Base-by-base conservation (phyloP, 164 flowering plant species). In the Vitis amurensis region DNA sequence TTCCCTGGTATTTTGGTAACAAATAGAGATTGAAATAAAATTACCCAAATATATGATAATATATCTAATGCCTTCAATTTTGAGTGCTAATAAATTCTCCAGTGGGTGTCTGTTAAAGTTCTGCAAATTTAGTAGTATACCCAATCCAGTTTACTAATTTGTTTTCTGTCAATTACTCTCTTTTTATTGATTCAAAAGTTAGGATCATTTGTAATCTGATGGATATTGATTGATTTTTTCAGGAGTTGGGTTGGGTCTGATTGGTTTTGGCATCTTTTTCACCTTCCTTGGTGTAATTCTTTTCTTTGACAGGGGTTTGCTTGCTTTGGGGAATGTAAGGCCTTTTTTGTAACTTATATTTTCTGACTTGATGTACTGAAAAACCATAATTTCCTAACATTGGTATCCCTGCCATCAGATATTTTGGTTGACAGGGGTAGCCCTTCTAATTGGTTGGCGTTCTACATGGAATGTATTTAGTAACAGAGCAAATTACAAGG, bases 261-360 rank as follows among this genome's bases (percentile, higher is more conserved):
- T 88, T 68, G 97, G 97, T 30, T 92, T 87, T 75, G 93, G 97
- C 47, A 66, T 90, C 70, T 72, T 85, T 52, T 92, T 92, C 77
- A 58, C 92, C 47, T 89, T 90, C 77, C 88, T 92, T 13, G 97
- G 88, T 29, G 79, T 88, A 52, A 74, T 89, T 73, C 86, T 92
- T n/a, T 92, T 87, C 83, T 89, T 92, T 61, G 97, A 92, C 77
- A 78, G 90, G 71, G 97, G 97, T 12, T 79, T 92, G 81, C 86
- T 92, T 74, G 97, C 97, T 64, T 76, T 92, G 56, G 95, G 90
- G 73, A 92, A 90, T 82, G 97, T 90, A 81, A 84, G 91, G 50
- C 23, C n/a, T 69, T 71, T 16, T 17, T 8, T 11, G 10, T 59
- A 12, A 48, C 55, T 68, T 14, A 14, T 44, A 59, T 16, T 31